Percentiles rank a stretch among this genome's conserved stretches.
phyloP scores from a whole-genome alignment of 78 protist species.

The Dictyostelium discoideum region dicty_2.7 NC_007090.3:148501-149000 shows the following conservation, averaged over 20 bases:
- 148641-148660: not conserved
- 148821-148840: not conserved
- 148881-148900: slow-evolving; percentile 10
- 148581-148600: not conserved
- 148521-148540: not conserved
- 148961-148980: not conserved
- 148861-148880: slow-evolving; percentile 6
- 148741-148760: slow-evolving; percentile 37
- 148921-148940: not conserved
- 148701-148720: not conserved
- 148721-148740: slow-evolving; percentile 19
- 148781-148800: slow-evolving; percentile 55
- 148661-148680: not conserved
- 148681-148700: not conserved
- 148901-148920: not conserved
- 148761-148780: slow-evolving; percentile 39
- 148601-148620: too few species aligned
- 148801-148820: slow-evolving; percentile 19
- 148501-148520: not conserved
- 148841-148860: not conserved
- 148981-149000: not conserved
- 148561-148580: not conserved
- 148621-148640: not conserved
- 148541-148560: not conserved
- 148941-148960: not conserved